Evolutionary conservation across 148 eudicot species (phyloP).

Genomic region (Spergularia marina): DNA sequence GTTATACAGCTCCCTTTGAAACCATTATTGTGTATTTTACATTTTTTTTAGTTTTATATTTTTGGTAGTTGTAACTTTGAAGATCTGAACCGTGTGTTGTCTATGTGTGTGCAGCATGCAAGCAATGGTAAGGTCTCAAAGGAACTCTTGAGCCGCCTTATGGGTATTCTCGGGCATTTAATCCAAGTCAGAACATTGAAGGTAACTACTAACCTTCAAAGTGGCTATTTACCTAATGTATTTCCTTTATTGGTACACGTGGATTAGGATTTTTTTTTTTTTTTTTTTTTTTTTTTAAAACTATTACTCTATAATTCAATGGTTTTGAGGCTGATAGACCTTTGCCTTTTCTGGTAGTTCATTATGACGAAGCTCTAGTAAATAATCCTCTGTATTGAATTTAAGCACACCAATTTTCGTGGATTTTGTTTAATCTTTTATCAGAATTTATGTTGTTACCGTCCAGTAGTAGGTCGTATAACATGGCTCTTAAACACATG

Average conservation of each 20-base stretch:
- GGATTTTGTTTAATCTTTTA: not conserved
- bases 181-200: conserved; percentile 82
- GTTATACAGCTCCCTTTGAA: not conserved
- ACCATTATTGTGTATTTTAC: conserved; percentile 9
- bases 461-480: not conserved
- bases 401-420: not conserved
- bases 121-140: conserved; percentile 71
- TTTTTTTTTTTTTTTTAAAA: too few species aligned
- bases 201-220: conserved; percentile 41
- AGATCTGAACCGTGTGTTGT: conserved; percentile 10
- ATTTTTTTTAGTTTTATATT: not conserved
- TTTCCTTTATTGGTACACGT: not conserved
- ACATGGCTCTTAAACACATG: too few species aligned
- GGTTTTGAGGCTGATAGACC: not conserved
- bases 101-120: conserved; percentile 59
- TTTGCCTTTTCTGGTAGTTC: not conserved
- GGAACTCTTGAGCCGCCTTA: conserved; percentile 79
- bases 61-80: conserved; percentile 7
- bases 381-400: not conserved
- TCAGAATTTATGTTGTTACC: not conserved
- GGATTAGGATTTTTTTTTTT: too few species aligned
- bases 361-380: not conserved
- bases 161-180: conserved; percentile 88
- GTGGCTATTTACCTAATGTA: not conserved
- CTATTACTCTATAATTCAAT: too few species aligned